Evolutionary conservation across 148 eudicot genomes (phyloP), one percentile per base, ranked within the genome.

Genomic region (Spergularia bocconei): DNA sequence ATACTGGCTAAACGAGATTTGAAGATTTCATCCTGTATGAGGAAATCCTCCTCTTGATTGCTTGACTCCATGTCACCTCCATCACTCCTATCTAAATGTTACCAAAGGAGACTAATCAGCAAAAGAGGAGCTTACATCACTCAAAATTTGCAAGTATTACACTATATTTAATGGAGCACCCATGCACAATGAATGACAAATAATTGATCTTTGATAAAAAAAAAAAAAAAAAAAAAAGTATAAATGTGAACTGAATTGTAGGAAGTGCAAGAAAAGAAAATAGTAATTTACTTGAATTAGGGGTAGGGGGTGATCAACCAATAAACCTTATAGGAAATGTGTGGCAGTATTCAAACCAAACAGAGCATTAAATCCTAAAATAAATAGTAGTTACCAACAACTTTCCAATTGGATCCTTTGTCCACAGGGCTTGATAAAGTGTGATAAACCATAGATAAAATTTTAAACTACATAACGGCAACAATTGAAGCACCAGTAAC

Each of bases 1-100:
- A 95, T 92, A 88, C 93, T 87, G 69, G 93, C 96, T 69, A 95
- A 82, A 74, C 98, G 98, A 72, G 97, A 87, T 83, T 95, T 95
- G 65, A 80, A 90, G 53, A 95, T 88, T 79, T 95, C 98, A 79
- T 94, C 98, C 85, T 87, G 92, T 70, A 90, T 82, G 67, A 88
- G 79, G 81, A 77, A 70, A 69, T 95, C 98, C 76, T 94, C 98
- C 79, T 95, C 98, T 74, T 85, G 92, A 33, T 55, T 70, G 33
- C 87, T 86, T 14, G 79, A 70, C 70, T 95, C 98, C 67, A 80
- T 65, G 64, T 92, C 96, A 65, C 84, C 78, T 73, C 83, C 87
- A 61, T 90, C 98, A 36, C 88, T 83, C 82, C 86, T 95, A 71
- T 95, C 98, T 95, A 77, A 13, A 70, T 55, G 69, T 20, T 69